phyloP scores from a whole-genome alignment of 352 stramenopile genomes.

The Globisporangium nagaii region DNA sequence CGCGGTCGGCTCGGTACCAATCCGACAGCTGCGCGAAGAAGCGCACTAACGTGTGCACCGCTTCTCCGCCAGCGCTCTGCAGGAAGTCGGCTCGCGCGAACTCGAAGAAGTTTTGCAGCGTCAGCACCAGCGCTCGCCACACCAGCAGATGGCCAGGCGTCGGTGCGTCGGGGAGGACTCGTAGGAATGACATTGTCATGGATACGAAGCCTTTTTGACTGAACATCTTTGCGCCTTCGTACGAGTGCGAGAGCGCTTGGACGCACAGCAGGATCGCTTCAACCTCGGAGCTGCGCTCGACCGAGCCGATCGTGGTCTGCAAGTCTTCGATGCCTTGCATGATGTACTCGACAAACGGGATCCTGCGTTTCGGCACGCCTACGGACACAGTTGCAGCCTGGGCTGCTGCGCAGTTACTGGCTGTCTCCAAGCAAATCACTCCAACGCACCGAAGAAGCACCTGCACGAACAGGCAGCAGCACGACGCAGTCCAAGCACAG shows the following conservation, averaged over 20 bases:
- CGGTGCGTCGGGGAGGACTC: not conserved
- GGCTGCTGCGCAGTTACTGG: conserved; percentile 1
- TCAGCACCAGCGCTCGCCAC: conserved; percentile 9
- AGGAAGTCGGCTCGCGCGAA: not conserved
- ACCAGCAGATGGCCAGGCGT: not conserved
- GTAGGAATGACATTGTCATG: conserved; percentile 2
- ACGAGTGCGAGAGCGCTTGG: conserved; percentile 12
- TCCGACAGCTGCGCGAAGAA: conserved; percentile 4
- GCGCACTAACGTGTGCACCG: not conserved
- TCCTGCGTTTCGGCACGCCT: not conserved
- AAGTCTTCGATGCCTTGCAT: conserved; percentile 3
- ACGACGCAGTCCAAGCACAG: not conserved
- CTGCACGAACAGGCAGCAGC: not conserved
- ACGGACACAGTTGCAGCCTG: not conserved
- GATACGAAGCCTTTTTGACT: conserved; percentile 5
- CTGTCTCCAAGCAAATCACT: conserved; percentile 7
- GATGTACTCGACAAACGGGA: conserved; percentile 5
- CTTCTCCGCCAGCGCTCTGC: not conserved
- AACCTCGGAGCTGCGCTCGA: conserved; percentile 1
- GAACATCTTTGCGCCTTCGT: conserved; percentile 5
- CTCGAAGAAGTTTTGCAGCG: conserved; percentile 5
- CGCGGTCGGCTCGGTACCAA: conserved; percentile 1
- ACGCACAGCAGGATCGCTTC: conserved; percentile 13
- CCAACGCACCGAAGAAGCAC: conserved; percentile 7
- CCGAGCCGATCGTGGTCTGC: not conserved